Evolutionary conservation across 257 asterid genomes (phyloP).

Genomic region (Voacanga thouarsii): DNA sequence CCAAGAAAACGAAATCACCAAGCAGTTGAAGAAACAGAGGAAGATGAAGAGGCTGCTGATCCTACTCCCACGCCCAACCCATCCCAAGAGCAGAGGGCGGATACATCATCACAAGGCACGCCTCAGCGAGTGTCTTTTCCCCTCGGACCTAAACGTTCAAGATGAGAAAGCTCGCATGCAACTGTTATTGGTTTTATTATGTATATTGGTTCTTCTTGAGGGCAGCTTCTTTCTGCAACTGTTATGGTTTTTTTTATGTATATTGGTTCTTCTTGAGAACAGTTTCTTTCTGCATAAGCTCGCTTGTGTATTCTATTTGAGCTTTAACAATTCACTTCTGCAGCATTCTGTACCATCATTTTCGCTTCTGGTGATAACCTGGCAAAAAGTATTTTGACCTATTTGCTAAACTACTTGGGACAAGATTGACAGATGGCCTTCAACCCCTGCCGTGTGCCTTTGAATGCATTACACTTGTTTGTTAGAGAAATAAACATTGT

Average conservation of each 20-base stretch:
- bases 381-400: background rate
- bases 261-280: too few species aligned
- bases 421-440: background rate
- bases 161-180: slow-evolving; percentile 18
- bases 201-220: too few species aligned
- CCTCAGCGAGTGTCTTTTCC: slow-evolving; percentile 76
- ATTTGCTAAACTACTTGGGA: background rate
- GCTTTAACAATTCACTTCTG: background rate
- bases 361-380: background rate
- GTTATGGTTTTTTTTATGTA: too few species aligned
- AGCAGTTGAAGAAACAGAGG: slow-evolving; percentile 74
- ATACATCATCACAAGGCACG: slow-evolving; percentile 52
- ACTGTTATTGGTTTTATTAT: too few species aligned
- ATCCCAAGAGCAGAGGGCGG: slow-evolving; percentile 44
- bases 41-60: slow-evolving; percentile 56
- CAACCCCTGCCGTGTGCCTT: too few species aligned
- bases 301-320: background rate
- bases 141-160: slow-evolving; percentile 56
- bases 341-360: too few species aligned
- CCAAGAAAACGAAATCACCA: slow-evolving; percentile 43
- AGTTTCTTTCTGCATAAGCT: background rate
- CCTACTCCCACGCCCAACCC: slow-evolving; percentile 27
- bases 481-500: too few species aligned
- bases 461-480: too few species aligned
- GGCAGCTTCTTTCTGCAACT: background rate